Evolutionary conservation across 805 yeast species (phyloP).

Genomic region (Pichia cephalocereana): DNA sequence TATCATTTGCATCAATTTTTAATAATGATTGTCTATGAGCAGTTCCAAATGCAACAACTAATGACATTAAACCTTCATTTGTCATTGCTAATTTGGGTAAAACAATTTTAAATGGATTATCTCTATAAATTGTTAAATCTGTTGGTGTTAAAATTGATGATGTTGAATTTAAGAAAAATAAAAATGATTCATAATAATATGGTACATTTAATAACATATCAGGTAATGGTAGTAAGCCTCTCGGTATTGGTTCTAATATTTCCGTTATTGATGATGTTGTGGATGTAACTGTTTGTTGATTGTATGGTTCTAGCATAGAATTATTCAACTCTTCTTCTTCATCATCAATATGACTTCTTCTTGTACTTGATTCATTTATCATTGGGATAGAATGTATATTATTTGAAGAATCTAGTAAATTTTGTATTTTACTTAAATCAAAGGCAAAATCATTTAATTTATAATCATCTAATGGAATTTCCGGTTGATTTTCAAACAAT

Average conservation of each 20-base stretch:
- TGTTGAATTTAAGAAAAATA: slow-evolving; percentile 53
- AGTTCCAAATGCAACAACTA: slow-evolving; percentile 44
- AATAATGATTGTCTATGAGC: slow-evolving; percentile 26
- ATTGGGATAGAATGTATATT: slow-evolving; percentile 12
- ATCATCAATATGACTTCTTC: background rate
- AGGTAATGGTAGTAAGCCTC: slow-evolving; percentile 42
- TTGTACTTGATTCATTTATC: slow-evolving; percentile 3
- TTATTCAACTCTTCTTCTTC: background rate
- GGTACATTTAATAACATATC: slow-evolving; percentile 52
- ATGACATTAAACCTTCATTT: slow-evolving; percentile 45
- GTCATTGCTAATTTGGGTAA: slow-evolving; percentile 63
- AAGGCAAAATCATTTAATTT: slow-evolving; percentile 2
- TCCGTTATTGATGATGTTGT: slow-evolving; percentile 14
- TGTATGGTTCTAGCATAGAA: background rate
- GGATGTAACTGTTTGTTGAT: background rate
- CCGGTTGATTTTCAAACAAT: too few species aligned
- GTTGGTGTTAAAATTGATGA: slow-evolving; percentile 59
- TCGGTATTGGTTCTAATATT: slow-evolving; percentile 22
- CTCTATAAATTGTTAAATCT: slow-evolving; percentile 45
- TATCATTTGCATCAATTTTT: slow-evolving; percentile 24
- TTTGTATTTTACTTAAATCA: slow-evolving; percentile 2
- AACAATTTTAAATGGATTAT: slow-evolving; percentile 60
- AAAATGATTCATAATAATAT: slow-evolving; percentile 49
- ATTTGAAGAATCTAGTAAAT: background rate
- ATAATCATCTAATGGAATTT: background rate